Conservation (phyloP, 2,329 filamentous ascomycete genomes). For the Aspergillus pseudotamarii region DNA sequence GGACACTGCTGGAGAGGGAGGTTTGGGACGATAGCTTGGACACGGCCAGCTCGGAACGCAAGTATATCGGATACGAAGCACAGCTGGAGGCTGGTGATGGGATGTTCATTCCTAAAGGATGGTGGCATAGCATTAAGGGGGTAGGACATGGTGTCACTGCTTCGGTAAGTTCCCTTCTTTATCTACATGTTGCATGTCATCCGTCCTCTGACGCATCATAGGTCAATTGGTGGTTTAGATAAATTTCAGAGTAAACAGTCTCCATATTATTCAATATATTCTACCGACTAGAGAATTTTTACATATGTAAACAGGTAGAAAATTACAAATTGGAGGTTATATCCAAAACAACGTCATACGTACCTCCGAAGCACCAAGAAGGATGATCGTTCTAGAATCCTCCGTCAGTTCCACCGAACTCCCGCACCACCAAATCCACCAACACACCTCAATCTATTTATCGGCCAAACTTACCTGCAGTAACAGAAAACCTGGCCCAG, state of each 20-base stretch:
- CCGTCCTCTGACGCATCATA: constrained; percentile 26
- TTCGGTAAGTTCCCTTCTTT: constrained; percentile 49
- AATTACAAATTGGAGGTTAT: neutral
- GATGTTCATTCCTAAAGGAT: constrained; percentile 77
- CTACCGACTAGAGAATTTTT: neutral
- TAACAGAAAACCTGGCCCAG: neutral
- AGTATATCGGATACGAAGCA: constrained; percentile 51
- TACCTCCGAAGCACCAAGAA: neutral
- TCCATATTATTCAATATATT: neutral
- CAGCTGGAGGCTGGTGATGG: constrained; percentile 67
- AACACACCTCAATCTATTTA: neutral
- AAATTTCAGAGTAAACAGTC: neutral
- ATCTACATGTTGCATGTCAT: neutral
- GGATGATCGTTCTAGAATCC: constrained; percentile 21
- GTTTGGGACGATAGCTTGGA: constrained; percentile 63
- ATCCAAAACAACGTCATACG: neutral
- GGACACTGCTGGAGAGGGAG: constrained; percentile 63
- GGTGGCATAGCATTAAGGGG: constrained; percentile 85
- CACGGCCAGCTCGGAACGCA: constrained; percentile 26
- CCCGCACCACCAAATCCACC: neutral
- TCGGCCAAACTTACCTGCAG: neutral
- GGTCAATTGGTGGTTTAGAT: constrained; percentile 83
- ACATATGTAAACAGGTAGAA: neutral
- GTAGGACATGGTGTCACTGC: constrained; percentile 59
- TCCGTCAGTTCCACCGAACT: constrained; percentile 9